Conservation (phyloP, 2,329 filamentous ascomycete genomes). For the Paraphaeosphaeria sporulosa region DNA sequence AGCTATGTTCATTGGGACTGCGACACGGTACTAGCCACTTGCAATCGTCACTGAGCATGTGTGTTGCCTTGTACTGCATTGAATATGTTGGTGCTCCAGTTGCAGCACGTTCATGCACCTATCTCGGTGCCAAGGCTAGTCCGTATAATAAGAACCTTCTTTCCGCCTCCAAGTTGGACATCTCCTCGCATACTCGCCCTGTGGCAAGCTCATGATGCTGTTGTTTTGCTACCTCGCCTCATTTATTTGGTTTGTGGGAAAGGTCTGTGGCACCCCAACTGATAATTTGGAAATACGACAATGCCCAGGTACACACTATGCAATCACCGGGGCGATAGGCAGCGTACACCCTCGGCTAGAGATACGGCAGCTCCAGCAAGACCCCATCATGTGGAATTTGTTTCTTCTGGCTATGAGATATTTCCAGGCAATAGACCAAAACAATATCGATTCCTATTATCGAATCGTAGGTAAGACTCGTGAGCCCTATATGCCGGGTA, state of each 20-base stretch:
- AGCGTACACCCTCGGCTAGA: slow-evolving; percentile 63
- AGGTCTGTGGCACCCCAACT: neutral
- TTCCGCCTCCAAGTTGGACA: neutral
- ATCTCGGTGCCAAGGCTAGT: neutral
- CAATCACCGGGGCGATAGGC: slow-evolving; percentile 9
- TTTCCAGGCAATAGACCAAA: slow-evolving; percentile 72
- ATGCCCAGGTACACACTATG: slow-evolving; percentile 19
- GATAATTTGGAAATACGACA: slow-evolving; percentile 8
- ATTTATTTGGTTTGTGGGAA: neutral
- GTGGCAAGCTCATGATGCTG: neutral
- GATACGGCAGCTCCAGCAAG: slow-evolving; percentile 66
- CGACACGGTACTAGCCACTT: neutral
- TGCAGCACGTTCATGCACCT: neutral
- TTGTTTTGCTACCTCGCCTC: neutral
- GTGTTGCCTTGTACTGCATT: neutral
- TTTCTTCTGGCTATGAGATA: slow-evolving; percentile 75
- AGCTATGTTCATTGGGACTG: neutral
- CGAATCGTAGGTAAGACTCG: slow-evolving; percentile 69
- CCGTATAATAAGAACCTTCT: neutral
- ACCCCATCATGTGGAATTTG: slow-evolving; percentile 69
- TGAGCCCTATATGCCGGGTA: neutral
- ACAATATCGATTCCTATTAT: slow-evolving; percentile 72
- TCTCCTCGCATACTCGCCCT: neutral
- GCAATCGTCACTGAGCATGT: neutral
- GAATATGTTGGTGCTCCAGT: neutral